phyloP scores from a whole-genome alignment of 345 rosid species.

The Firmiana major region DNA sequence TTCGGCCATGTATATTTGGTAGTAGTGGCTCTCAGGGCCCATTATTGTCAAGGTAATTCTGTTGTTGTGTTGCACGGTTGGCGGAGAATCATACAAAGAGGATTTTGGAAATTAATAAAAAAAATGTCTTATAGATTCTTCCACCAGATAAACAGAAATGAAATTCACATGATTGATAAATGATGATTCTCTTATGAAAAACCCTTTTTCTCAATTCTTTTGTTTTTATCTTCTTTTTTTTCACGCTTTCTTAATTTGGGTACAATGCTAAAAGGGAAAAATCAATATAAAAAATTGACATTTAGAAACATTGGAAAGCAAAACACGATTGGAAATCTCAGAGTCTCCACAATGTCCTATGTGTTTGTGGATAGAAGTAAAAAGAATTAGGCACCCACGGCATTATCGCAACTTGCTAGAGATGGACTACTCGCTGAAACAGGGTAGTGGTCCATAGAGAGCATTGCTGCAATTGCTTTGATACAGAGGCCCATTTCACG shows the following conservation, averaged over 20 bases:
- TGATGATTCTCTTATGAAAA: neutral
- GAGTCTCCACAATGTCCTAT: neutral
- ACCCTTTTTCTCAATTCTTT: neutral
- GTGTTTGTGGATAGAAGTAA: neutral
- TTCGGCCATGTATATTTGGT: neutral
- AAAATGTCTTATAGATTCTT: neutral
- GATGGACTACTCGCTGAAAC: neutral
- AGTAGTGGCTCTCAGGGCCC: neutral
- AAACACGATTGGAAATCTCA: neutral
- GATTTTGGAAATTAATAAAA: neutral
- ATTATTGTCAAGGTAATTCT: neutral
- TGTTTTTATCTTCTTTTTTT: neutral
- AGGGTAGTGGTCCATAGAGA: neutral
- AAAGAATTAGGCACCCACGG: conserved; percentile 2
- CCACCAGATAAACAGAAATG: neutral
- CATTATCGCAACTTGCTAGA: neutral
- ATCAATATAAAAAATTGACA: neutral
- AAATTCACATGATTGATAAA: too few relatives aligned
- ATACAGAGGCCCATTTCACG: conserved; percentile 1
- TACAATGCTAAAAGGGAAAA: neutral
- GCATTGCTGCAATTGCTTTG: neutral
- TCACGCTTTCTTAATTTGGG: neutral
- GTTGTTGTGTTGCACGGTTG: neutral
- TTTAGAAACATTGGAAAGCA: neutral
- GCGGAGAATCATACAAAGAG: neutral